These are phyloP conservation scores for Lodderomyces elongisporus DNA, from an alignment of 1,139 yeast genomes.

Conservation along the genomic window DNA sequence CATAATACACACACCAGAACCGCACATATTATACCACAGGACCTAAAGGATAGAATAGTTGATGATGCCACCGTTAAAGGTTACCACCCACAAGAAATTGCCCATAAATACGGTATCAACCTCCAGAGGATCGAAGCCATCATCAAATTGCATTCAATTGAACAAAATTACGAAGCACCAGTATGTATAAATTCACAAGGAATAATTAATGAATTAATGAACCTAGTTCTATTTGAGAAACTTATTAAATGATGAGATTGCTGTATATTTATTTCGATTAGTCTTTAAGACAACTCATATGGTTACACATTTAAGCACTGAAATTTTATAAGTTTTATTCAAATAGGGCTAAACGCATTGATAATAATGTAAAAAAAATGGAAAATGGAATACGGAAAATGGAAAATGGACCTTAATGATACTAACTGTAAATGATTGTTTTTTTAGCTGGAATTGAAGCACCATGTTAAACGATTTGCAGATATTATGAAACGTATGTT, in stretches of 20 bases:
- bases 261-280: slow-evolving; percentile 47
- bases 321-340: too few species aligned
- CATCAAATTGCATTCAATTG: slow-evolving; percentile 60
- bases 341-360: too few species aligned
- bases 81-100: slow-evolving; percentile 64
- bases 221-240: too few species aligned
- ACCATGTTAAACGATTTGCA: slow-evolving; percentile 55
- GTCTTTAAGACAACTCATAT: slow-evolving; percentile 68
- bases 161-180: slow-evolving; percentile 52
- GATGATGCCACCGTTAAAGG: slow-evolving; percentile 51
- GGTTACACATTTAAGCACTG: slow-evolving; percentile 43
- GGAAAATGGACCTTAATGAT: too few species aligned
- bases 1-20: slow-evolving; percentile 66
- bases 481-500: slow-evolving; percentile 70
- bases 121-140: slow-evolving; percentile 86
- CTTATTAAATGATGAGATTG: slow-evolving; percentile 20
- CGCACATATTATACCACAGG: slow-evolving; percentile 53
- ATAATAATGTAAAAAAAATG: slow-evolving; percentile 1
- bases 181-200: too few species aligned
- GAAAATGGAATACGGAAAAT: not conserved
- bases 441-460: slow-evolving; percentile 36
- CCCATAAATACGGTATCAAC: slow-evolving; percentile 74
- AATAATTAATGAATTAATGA: too few species aligned
- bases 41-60: slow-evolving; percentile 56
- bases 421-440: too few species aligned